These are phyloP conservation scores for Komagataella pseudopastoris DNA, from an alignment of 805 yeast species.

Conservation along the genomic window DNA sequence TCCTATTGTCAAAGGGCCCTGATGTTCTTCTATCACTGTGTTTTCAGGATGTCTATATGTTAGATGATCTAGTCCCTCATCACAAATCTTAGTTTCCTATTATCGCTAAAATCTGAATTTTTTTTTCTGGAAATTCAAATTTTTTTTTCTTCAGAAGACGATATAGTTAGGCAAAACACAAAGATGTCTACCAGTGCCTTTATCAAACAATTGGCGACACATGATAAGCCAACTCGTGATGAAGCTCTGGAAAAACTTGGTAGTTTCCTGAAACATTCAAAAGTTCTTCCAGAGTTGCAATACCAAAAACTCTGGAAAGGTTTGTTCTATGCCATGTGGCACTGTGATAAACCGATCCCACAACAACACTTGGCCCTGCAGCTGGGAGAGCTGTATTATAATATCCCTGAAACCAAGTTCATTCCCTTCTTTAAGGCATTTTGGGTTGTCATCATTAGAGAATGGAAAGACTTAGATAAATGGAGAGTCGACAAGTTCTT, in stretches of 20 bases:
- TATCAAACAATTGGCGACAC: slow-evolving; percentile 75
- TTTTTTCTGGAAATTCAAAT: too few relatives aligned
- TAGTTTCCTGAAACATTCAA: slow-evolving; percentile 35
- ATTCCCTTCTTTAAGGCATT: slow-evolving; percentile 53
- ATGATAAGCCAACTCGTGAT: slow-evolving; percentile 46
- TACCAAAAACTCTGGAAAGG: slow-evolving; percentile 91
- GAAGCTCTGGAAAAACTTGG: slow-evolving; percentile 55
- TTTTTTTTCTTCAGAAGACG: neutral
- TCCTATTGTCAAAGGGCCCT: neutral
- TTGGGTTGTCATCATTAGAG: slow-evolving; percentile 65
- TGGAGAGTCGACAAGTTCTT: slow-evolving; percentile 82
- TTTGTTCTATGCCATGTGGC: slow-evolving; percentile 93
- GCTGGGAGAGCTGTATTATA: slow-evolving; percentile 40
- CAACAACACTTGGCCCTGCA: slow-evolving; percentile 75
- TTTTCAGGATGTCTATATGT: too few relatives aligned
- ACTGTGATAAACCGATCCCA: slow-evolving; percentile 83
- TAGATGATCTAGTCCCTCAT: neutral
- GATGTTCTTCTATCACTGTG: neutral
- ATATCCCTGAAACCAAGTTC: slow-evolving; percentile 27
- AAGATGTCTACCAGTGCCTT: slow-evolving; percentile 32
- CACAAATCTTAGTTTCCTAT: neutral
- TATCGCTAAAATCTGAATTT: neutral
- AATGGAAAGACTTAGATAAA: slow-evolving; percentile 79
- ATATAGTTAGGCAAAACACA: neutral
- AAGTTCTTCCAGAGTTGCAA: slow-evolving; percentile 34